phyloP scores from a whole-genome alignment of 345 rosid genomes.

The Syzygium aromaticum region DNA sequence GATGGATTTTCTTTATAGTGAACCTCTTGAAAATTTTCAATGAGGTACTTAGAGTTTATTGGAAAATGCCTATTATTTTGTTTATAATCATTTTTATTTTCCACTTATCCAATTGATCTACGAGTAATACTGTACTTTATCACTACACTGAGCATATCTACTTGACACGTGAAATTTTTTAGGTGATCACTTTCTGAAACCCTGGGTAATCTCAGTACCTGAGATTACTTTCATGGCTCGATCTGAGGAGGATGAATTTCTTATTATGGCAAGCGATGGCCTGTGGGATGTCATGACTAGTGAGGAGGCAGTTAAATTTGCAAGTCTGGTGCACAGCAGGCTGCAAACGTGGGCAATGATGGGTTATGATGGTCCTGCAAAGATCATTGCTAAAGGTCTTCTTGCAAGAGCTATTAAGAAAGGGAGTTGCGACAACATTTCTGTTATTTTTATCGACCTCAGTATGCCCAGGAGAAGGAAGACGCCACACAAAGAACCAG shows the following conservation, averaged over 20 bases:
- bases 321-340: conserved; percentile 5
- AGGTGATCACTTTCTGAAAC: conserved; percentile 35
- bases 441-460: conserved; percentile 10
- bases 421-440: conserved; percentile 7
- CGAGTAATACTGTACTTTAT: not conserved
- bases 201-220: conserved; percentile 26
- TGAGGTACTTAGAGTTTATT: not conserved
- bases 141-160: not conserved
- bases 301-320: conserved; percentile 22
- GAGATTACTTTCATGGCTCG: conserved; percentile 25
- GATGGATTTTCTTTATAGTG: not conserved
- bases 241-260: conserved; percentile 23
- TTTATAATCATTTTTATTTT: not conserved
- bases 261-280: conserved; percentile 40
- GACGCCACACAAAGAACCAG: not conserved
- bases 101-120: not conserved
- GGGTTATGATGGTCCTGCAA: not conserved
- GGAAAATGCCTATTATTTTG: not conserved
- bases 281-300: conserved; percentile 38
- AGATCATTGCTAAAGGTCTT: not conserved
- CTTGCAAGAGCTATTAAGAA: not conserved
- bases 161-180: not conserved
- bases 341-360: not conserved
- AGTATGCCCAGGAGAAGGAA: conserved; percentile 3
- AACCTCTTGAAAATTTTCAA: not conserved